Percentiles rank a stretch among this genome's conserved stretches.
Evolutionary conservation across 2,329 filamentous ascomycete species (phyloP).

Genomic region (Pestalotiopsis sp.): DNA sequence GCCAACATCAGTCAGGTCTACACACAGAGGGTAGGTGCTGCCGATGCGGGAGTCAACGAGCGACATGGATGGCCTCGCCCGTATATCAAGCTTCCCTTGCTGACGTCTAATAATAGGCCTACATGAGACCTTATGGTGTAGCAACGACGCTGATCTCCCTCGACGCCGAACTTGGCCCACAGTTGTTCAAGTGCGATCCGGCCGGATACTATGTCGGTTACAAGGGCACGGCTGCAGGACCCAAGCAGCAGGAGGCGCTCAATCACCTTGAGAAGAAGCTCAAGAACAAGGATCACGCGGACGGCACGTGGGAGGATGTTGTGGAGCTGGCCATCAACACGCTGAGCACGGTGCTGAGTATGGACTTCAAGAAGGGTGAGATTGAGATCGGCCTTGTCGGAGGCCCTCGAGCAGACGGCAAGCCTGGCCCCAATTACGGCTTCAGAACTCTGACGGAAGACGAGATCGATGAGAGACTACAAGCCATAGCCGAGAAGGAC

Average conservation of each 20-base stretch:
- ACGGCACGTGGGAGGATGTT: conserved; percentile 94
- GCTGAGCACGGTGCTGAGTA: conserved; percentile 93
- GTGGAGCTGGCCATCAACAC: conserved; percentile 96
- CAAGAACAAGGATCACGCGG: conserved; percentile 95
- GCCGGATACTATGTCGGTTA: conserved; percentile 98
- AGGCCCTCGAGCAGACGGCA: conserved; percentile 79
- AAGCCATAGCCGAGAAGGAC: conserved; percentile 98
- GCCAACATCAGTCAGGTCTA: conserved; percentile 99
- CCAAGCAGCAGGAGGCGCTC: conserved; percentile 97
- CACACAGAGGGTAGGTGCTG: conserved; percentile 78
- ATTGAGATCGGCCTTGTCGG: conserved; percentile 98
- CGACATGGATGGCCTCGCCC: neutral
- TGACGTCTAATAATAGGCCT: conserved; percentile 61
- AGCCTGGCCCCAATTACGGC: conserved; percentile 75
- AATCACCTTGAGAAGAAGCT: conserved; percentile 99
- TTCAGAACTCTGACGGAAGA: conserved; percentile 95
- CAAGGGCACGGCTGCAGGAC: conserved; percentile 95
- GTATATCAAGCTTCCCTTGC: conserved; percentile 11
- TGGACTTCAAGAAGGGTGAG: conserved; percentile 99
- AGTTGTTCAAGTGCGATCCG: conserved; percentile 98
- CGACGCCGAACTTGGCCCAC: conserved; percentile 88
- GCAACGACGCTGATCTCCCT: conserved; percentile 94
- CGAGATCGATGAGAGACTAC: conserved; percentile 97
- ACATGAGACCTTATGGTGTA: conserved; percentile 97
- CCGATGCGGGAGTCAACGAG: neutral